Evolutionary conservation across 208 protist genomes (phyloP).

Genomic region (Phytomonas sp.): DNA sequence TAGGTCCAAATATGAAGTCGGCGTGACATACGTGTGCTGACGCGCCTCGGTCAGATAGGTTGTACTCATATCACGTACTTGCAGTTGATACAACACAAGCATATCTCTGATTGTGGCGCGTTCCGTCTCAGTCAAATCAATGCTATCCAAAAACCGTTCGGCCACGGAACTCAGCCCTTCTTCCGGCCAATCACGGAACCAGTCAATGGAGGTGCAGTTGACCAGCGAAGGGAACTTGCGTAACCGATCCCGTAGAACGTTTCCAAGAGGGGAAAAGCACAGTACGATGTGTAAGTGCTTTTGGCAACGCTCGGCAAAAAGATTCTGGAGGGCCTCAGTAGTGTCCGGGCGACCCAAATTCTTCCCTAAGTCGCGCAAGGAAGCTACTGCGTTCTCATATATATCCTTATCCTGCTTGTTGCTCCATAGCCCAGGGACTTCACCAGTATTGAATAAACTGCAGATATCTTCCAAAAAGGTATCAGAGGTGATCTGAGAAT

Average conservation of each 20-base stretch:
- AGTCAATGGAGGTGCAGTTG: slow-evolving; percentile 98
- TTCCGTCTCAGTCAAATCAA: slow-evolving; percentile 71
- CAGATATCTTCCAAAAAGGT: slow-evolving; percentile 96
- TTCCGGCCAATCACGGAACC: slow-evolving; percentile 96
- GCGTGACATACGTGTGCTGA: slow-evolving; percentile 92
- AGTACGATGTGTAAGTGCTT: slow-evolving; percentile 95
- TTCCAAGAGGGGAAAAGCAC: slow-evolving; percentile 96
- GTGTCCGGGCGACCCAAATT: slow-evolving; percentile 78
- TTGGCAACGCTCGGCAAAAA: slow-evolving; percentile 91
- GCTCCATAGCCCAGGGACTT: slow-evolving; percentile 92
- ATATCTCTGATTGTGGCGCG: slow-evolving; percentile 68
- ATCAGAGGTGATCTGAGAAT: slow-evolving; percentile 94
- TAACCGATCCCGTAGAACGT: slow-evolving; percentile 89
- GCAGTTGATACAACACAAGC: slow-evolving; percentile 90
- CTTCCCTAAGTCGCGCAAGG: slow-evolving; percentile 80
- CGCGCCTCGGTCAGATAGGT: slow-evolving; percentile 84
- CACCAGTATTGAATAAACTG: slow-evolving; percentile 94
- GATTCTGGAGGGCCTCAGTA: slow-evolving; percentile 69
- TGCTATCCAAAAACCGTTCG: slow-evolving; percentile 71
- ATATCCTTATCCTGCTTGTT: slow-evolving; percentile 90
- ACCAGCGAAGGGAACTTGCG: slow-evolving; percentile 96
- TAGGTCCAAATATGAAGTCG: slow-evolving; percentile 94
- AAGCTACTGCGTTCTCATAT: slow-evolving; percentile 82
- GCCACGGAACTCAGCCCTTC: slow-evolving; percentile 92
- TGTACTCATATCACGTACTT: slow-evolving; percentile 72